Conservation (phyloP, 495 filamentous ascomycete genomes). For the Haplographium delicatum region DNA sequence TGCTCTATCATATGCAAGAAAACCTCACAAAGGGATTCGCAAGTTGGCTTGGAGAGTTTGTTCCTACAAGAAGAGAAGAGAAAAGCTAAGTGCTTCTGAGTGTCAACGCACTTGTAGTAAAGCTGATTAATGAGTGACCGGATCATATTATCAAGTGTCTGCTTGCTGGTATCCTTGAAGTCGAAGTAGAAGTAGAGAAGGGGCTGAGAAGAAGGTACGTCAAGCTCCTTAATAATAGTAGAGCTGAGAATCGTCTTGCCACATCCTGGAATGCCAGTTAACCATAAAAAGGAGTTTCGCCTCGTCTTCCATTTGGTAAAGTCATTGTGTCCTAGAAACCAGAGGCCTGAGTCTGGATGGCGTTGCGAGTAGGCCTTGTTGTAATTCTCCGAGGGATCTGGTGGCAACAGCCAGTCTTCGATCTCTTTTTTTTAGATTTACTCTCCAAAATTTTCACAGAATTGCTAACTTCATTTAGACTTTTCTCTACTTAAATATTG, state of each 20-base stretch:
- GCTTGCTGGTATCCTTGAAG: conserved; percentile 26
- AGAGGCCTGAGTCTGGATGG: conserved; percentile 23
- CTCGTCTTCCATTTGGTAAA: conserved; percentile 25
- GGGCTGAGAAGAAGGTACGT: neutral
- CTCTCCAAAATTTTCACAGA: no score
- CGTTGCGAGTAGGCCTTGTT: conserved; percentile 13
- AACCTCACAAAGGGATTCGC: conserved; percentile 10
- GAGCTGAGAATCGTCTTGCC: conserved; percentile 34
- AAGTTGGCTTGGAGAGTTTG: neutral
- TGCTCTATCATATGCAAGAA: conserved; percentile 11
- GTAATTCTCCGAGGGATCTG: conserved; percentile 24
- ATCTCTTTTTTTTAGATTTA: no score
- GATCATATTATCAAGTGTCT: conserved; percentile 9
- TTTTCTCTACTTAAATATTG: no score
- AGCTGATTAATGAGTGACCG: conserved; percentile 6
- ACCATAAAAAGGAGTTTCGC: conserved; percentile 25
- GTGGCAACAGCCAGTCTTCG: conserved; percentile 27
- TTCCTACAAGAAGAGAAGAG: conserved; percentile 7
- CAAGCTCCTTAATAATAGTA: conserved; percentile 26
- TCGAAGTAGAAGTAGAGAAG: conserved; percentile 31
- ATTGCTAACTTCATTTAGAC: no score
- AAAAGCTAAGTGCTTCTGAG: neutral
- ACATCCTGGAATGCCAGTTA: conserved; percentile 33
- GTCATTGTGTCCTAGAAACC: conserved; percentile 24
- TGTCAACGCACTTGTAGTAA: neutral